Conservation (phyloP, 1,284 basidiomycete species). For the Heterobasidion annosum region DNA sequence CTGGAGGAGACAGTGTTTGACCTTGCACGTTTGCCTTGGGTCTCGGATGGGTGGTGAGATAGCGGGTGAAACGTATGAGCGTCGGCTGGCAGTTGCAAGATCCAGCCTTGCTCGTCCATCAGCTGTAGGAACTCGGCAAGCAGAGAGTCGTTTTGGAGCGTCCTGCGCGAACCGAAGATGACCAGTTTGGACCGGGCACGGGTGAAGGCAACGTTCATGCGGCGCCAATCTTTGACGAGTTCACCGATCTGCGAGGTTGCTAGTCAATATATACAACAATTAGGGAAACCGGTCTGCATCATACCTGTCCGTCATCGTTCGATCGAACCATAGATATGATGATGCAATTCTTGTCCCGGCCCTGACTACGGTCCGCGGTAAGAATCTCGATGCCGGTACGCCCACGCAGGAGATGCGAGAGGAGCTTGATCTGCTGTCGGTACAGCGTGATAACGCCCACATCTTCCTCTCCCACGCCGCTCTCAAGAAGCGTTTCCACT, state of each 20-base stretch:
- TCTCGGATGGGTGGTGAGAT: not conserved
- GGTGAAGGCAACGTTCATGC: constrained; percentile 96
- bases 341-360: constrained; percentile 93
- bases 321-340: constrained; percentile 90
- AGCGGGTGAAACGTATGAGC: constrained; percentile 44
- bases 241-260: constrained; percentile 68
- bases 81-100: constrained; percentile 42
- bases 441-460: constrained; percentile 91
- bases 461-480: constrained; percentile 61
- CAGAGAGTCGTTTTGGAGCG: constrained; percentile 54
- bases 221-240: constrained; percentile 87
- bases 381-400: constrained; percentile 72
- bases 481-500: constrained; percentile 50
- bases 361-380: constrained; percentile 94
- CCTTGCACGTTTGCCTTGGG: not conserved
- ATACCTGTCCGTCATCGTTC: constrained; percentile 66
- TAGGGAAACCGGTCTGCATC: constrained; percentile 15
- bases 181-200: constrained; percentile 86
- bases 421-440: constrained; percentile 89
- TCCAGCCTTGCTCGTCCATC: constrained; percentile 67
- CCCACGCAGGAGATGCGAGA: constrained; percentile 48
- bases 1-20: not conserved
- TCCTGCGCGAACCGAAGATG: constrained; percentile 79
- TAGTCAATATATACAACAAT: not conserved
- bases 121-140: constrained; percentile 68